These are phyloP conservation scores for Citrus reticulata DNA, from an alignment of 345 rosid genomes.

Conservation along the genomic window DNA sequence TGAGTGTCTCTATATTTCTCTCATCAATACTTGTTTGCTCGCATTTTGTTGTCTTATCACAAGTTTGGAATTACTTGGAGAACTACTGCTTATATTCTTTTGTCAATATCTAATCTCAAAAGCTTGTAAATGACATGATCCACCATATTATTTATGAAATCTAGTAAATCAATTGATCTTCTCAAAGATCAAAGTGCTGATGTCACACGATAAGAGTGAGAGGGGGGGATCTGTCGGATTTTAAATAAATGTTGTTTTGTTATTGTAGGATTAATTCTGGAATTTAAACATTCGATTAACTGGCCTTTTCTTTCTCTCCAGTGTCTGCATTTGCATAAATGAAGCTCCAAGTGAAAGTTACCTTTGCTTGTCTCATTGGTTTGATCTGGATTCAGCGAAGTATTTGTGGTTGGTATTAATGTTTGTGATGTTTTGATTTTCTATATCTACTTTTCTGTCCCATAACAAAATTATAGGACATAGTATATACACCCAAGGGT, in stretches of 20 bases:
- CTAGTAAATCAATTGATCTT: constrained; percentile 11
- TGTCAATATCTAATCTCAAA: constrained; percentile 8
- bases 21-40: background rate
- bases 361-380: constrained; percentile 37
- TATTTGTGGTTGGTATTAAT: constrained; percentile 60
- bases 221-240: background rate
- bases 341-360: constrained; percentile 49
- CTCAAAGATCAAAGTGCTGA: constrained; percentile 6
- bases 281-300: constrained; percentile 13
- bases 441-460: background rate
- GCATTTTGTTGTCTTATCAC: background rate
- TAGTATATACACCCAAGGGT: background rate
- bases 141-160: background rate
- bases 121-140: background rate
- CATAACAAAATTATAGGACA: background rate
- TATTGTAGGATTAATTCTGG: constrained; percentile 6
- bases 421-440: constrained; percentile 2
- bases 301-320: constrained; percentile 15
- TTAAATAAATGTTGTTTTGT: background rate
- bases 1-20: background rate
- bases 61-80: background rate
- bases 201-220: background rate
- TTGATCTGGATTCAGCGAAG: constrained; percentile 54
- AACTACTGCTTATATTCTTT: background rate
- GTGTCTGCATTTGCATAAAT: constrained; percentile 34